phyloP scores from a whole-genome alignment of 1,139 yeast genomes.

The Candida pseudocylindracea region DNA sequence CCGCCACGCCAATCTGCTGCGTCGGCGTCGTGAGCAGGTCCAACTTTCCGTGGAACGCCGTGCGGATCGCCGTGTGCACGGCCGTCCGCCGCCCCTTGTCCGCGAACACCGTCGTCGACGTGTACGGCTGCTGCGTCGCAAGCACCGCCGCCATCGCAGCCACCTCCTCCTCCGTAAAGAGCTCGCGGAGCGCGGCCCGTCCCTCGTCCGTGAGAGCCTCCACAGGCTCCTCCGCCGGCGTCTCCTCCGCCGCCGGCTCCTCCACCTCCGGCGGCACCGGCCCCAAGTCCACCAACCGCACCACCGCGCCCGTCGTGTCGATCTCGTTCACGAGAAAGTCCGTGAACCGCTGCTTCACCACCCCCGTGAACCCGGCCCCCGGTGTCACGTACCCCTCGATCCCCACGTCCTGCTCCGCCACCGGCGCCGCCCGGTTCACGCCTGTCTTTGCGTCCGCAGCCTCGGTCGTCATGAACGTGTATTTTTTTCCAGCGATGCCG shows the following conservation, averaged over 20 bases:
- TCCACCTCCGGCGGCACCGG: slow-evolving; percentile 20
- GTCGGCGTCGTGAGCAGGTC: slow-evolving; percentile 60
- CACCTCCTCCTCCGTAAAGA: slow-evolving; percentile 39
- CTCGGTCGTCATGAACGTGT: no score
- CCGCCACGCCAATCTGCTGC: slow-evolving; percentile 39
- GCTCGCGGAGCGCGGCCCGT: slow-evolving; percentile 20
- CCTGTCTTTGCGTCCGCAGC: no score
- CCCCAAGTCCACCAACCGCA: slow-evolving; percentile 60
- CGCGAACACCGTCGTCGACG: slow-evolving; percentile 30
- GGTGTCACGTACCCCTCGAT: slow-evolving; percentile 40
- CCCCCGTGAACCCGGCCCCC: slow-evolving; percentile 50
- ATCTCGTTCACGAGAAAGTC: slow-evolving; percentile 91
- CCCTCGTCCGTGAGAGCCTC: slow-evolving; percentile 19
- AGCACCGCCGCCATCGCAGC: slow-evolving; percentile 30
- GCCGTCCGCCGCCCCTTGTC: slow-evolving; percentile 56
- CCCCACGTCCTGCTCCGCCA: slow-evolving; percentile 54
- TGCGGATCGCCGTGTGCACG: slow-evolving; percentile 57
- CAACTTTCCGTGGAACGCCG: slow-evolving; percentile 48
- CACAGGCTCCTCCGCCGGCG: slow-evolving; percentile 13
- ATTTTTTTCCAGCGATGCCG: no score
- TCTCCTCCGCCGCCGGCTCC: slow-evolving; percentile 9
- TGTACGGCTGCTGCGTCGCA: slow-evolving; percentile 32
- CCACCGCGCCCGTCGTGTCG: slow-evolving; percentile 39
- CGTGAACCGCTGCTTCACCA: slow-evolving; percentile 74
- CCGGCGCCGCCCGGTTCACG: not conserved